phyloP scores from a whole-genome alignment of 768 basidiomycete species.

The Leccinum uliginosum region DNA sequence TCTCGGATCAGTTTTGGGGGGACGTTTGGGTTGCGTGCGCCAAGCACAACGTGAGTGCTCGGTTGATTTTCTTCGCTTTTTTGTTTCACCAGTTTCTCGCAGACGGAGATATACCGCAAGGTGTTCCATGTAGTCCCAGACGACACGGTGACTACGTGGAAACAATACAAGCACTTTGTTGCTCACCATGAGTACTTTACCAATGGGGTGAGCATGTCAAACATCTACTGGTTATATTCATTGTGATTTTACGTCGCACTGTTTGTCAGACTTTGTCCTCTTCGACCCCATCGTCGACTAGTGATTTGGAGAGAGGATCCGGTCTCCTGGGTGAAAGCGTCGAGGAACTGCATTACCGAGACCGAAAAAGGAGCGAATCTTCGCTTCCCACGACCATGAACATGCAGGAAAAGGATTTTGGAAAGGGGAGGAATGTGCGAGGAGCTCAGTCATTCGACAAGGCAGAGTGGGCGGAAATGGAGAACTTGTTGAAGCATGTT shows the following conservation, averaged over 20 bases:
- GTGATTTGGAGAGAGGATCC: conserved; percentile 46
- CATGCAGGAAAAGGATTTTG: conserved; percentile 35
- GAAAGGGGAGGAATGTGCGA: conserved; percentile 36
- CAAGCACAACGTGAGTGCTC: conserved; percentile 71
- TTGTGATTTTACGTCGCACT: conserved; percentile 4
- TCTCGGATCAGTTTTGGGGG: conserved; percentile 86
- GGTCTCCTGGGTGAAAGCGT: conserved; percentile 10
- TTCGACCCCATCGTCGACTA: conserved; percentile 43
- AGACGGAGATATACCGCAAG: conserved; percentile 95
- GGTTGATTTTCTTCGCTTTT: neutral
- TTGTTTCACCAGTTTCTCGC: conserved; percentile 4
- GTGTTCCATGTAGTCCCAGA: conserved; percentile 95
- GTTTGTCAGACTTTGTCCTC: conserved; percentile 37
- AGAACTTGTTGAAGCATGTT: conserved; percentile 66
- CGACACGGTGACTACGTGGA: conserved; percentile 92
- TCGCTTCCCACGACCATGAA: conserved; percentile 19
- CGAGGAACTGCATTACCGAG: conserved; percentile 17
- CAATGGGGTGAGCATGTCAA: conserved; percentile 50
- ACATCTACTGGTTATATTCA: neutral
- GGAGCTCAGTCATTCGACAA: conserved; percentile 72
- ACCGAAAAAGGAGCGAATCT: conserved; percentile 21
- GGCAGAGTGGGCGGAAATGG: conserved; percentile 89
- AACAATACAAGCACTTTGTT: conserved; percentile 87
- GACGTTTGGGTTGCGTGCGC: conserved; percentile 86
- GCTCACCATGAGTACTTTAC: conserved; percentile 69